Conservation (phyloP, 139 green algal species). For the Eudorina sp. region DNA sequence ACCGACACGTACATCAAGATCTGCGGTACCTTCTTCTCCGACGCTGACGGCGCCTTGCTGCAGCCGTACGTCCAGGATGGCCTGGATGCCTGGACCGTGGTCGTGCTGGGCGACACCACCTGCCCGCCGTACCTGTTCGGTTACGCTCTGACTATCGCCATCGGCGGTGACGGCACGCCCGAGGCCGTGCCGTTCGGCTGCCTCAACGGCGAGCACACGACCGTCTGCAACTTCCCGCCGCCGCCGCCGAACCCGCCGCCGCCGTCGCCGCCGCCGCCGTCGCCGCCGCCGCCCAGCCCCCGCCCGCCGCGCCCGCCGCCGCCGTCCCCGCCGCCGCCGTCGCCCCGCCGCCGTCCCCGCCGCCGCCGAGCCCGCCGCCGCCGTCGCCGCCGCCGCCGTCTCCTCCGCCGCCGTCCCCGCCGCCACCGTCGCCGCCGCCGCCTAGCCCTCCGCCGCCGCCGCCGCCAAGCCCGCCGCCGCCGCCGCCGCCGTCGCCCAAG, state of each 20-base stretch:
- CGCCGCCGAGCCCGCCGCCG: neutral
- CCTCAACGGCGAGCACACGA: neutral
- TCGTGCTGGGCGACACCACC: neutral
- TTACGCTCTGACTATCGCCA: neutral
- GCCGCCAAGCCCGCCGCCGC: neutral
- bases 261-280: neutral
- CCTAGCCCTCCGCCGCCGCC: neutral
- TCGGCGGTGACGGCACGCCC: neutral
- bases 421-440: neutral
- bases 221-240: neutral
- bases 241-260: neutral
- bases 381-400: neutral
- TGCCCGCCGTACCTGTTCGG: neutral
- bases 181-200: neutral
- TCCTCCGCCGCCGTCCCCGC: neutral
- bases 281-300: neutral
- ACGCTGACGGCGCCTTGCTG: neutral
- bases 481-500: neutral
- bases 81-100: neutral
- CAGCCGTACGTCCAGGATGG: neutral
- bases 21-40: slow-evolving; percentile 1
- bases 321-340: neutral
- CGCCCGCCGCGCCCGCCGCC: neutral
- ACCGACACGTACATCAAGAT: neutral
- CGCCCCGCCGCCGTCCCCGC: neutral